Evolutionary conservation across 2,329 filamentous ascomycete genomes (phyloP).

Genomic region (Seiridium unicorne): DNA sequence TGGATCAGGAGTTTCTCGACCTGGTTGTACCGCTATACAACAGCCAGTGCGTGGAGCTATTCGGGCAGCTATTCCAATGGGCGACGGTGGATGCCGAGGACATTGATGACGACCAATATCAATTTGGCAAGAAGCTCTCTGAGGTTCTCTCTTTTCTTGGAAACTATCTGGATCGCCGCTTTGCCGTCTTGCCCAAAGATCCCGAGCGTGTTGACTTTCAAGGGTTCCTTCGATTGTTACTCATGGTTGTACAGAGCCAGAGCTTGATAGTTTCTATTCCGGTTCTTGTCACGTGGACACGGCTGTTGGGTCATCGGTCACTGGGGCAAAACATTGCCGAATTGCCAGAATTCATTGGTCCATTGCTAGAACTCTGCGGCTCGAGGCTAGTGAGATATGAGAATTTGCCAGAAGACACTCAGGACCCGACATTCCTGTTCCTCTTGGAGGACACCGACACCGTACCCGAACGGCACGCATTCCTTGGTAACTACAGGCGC

Average conservation of each 20-base stretch:
- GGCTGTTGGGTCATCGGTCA: conserved; percentile 70
- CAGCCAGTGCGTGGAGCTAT: conserved; percentile 66
- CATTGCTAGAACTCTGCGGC: conserved; percentile 79
- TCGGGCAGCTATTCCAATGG: conserved; percentile 76
- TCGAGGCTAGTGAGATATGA: conserved; percentile 86
- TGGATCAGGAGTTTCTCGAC: conserved; percentile 73
- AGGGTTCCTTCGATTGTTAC: conserved; percentile 76
- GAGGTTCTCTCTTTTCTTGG: conserved; percentile 88
- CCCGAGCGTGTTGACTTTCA: conserved; percentile 60
- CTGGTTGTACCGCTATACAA: conserved; percentile 80
- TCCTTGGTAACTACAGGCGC: conserved; percentile 90
- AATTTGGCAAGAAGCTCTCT: conserved; percentile 88
- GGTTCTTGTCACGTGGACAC: conserved; percentile 85
- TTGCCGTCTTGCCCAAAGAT: conserved; percentile 58
- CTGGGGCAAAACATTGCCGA: conserved; percentile 64
- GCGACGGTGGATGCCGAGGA: conserved; percentile 76
- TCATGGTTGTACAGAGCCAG: conserved; percentile 76
- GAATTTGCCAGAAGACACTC: conserved; percentile 75
- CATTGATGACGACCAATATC: conserved; percentile 88
- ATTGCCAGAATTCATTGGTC: conserved; percentile 63
- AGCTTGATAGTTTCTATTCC: conserved; percentile 94
- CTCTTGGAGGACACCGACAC: conserved; percentile 94
- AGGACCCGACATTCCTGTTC: conserved; percentile 77
- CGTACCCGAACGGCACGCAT: conserved; percentile 87
- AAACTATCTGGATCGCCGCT: conserved; percentile 79